These are phyloP conservation scores for Excoecaria agallocha DNA, from an alignment of 345 rosid genomes.

Conservation along the genomic window DNA sequence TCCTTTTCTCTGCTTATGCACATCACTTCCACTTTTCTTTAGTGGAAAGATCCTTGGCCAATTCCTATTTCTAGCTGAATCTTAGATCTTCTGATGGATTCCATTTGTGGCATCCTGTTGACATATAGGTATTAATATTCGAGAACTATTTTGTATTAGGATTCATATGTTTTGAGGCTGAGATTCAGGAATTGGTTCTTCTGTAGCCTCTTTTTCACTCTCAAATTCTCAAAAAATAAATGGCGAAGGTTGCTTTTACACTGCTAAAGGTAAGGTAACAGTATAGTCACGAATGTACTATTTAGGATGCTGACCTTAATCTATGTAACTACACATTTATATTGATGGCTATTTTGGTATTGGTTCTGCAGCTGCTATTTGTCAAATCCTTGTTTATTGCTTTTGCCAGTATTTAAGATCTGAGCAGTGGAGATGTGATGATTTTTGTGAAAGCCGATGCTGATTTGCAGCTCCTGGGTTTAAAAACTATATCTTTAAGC, in stretches of 20 bases:
- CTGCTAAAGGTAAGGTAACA: background rate
- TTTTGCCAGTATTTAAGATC: no score
- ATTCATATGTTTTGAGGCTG: background rate
- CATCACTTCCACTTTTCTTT: background rate
- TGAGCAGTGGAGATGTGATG: no score
- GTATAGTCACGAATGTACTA: background rate
- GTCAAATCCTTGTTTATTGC: background rate
- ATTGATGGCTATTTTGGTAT: background rate
- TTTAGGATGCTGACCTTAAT: background rate
- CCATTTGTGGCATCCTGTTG: background rate
- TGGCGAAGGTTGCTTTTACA: background rate
- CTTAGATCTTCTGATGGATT: background rate
- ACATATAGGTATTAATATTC: background rate
- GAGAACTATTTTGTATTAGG: background rate
- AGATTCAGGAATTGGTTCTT: background rate
- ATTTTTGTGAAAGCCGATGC: no score
- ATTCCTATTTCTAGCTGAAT: background rate
- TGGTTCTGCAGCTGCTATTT: background rate
- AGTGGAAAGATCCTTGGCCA: background rate
- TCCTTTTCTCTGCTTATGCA: background rate
- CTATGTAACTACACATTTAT: background rate
- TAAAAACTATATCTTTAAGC: no score
- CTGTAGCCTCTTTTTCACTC: background rate
- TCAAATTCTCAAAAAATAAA: background rate
- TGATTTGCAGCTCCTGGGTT: no score